Evolutionary conservation across 257 asterid species (phyloP).

Genomic region (Henckelia pumila): DNA sequence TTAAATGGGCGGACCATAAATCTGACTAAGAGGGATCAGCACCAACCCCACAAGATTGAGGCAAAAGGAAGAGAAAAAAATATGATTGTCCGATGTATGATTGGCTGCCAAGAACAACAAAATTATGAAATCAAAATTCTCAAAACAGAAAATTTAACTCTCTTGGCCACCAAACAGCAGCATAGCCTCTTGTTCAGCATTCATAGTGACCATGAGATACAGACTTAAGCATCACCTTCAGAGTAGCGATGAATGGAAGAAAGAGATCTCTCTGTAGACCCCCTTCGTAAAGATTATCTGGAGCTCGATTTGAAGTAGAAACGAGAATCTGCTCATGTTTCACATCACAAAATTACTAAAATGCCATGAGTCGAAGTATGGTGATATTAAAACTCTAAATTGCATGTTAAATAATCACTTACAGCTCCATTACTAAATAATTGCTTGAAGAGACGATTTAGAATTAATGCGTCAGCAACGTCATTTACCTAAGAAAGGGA

Average conservation of each 20-base stretch:
- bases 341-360: constrained; percentile 13
- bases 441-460: constrained; percentile 77
- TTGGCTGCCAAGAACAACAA: not conserved
- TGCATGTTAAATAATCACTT: constrained; percentile 33
- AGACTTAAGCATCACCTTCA: constrained; percentile 50
- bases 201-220: not conserved
- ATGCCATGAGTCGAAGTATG: constrained; percentile 3
- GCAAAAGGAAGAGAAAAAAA: not conserved
- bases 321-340: constrained; percentile 62
- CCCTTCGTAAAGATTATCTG: constrained; percentile 88
- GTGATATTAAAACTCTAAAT: not conserved
- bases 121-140: not conserved
- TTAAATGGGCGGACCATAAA: not conserved
- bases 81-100: not conserved
- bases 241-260: constrained; percentile 78
- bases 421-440: constrained; percentile 75
- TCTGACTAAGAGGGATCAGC: not conserved
- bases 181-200: constrained; percentile 17
- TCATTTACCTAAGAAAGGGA: constrained; percentile 64
- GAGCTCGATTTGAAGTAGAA: constrained; percentile 92
- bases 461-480: constrained; percentile 86
- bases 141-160: not conserved
- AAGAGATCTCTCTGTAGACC: constrained; percentile 90
- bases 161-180: not conserved
- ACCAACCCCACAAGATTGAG: not conserved